These are phyloP conservation scores for Lunularia cruciata DNA, from an alignment of 225 moss, liverwort and hornwort genomes.

Conservation along the genomic window DNA sequence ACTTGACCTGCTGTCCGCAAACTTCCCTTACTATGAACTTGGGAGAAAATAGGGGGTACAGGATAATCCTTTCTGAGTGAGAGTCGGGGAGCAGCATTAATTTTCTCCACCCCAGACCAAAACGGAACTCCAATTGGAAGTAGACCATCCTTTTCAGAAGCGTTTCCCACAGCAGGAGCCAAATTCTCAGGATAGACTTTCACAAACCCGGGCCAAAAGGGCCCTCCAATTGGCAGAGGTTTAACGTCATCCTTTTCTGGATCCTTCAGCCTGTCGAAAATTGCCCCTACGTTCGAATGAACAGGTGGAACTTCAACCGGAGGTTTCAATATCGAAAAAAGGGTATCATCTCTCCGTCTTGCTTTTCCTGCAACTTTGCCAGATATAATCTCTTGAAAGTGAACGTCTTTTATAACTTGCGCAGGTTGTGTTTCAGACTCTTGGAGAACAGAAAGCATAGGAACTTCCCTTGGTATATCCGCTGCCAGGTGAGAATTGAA, in stretches of 20 bases:
- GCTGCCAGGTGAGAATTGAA: constrained; percentile 8
- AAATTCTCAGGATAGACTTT: constrained; percentile 40
- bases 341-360: constrained; percentile 24
- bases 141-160: constrained; percentile 23
- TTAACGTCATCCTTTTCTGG: constrained; percentile 13
- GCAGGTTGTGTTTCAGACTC: constrained; percentile 31
- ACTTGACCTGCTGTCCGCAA: constrained; percentile 36
- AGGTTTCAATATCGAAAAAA: constrained; percentile 23
- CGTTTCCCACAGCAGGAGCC: constrained; percentile 25
- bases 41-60: constrained; percentile 38
- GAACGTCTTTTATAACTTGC: constrained; percentile 28
- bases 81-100: constrained; percentile 27
- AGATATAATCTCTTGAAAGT: constrained; percentile 34
- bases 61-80: constrained; percentile 45
- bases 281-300: constrained; percentile 24
- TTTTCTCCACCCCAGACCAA: constrained; percentile 37
- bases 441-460: constrained; percentile 44
- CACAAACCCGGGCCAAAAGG: constrained; percentile 48
- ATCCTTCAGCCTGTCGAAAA: constrained; percentile 33
- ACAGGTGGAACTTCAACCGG: constrained; percentile 11
- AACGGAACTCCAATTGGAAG: constrained; percentile 38
- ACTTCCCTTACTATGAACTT: constrained; percentile 23
- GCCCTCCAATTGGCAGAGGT: constrained; percentile 45
- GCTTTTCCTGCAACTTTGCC: constrained; percentile 10
- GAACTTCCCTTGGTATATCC: constrained; percentile 32